These are phyloP conservation scores for Zygoascus biomembranicola DNA, from an alignment of 805 yeast species.

Conservation along the genomic window DNA sequence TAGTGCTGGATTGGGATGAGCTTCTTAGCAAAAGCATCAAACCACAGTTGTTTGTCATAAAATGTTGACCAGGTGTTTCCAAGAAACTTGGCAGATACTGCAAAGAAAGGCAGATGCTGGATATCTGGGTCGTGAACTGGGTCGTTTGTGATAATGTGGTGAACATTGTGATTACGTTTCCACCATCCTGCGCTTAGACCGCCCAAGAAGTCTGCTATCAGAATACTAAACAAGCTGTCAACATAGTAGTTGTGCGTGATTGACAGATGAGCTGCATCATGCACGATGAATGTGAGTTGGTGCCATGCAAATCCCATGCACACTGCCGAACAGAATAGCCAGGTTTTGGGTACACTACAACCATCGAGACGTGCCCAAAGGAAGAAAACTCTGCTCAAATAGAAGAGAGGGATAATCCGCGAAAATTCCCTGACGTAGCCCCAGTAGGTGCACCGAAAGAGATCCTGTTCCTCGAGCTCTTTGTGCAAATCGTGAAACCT, in stretches of 20 bases:
- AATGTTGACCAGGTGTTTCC: slow-evolving; percentile 70
- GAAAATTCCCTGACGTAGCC: slow-evolving; percentile 61
- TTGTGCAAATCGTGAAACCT: slow-evolving; percentile 58
- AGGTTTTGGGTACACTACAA: slow-evolving; percentile 8
- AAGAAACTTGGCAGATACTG: slow-evolving; percentile 66
- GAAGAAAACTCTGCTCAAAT: slow-evolving; percentile 43
- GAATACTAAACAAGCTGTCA: slow-evolving; percentile 67
- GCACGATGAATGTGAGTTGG: slow-evolving; percentile 79
- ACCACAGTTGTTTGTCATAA: slow-evolving; percentile 58
- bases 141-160: slow-evolving; percentile 83
- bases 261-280: slow-evolving; percentile 83
- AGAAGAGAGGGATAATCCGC: slow-evolving; percentile 49
- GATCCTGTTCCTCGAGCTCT: slow-evolving; percentile 45
- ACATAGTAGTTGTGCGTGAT: slow-evolving; percentile 72
- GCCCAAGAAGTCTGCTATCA: slow-evolving; percentile 73
- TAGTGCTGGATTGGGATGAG: slow-evolving; percentile 59
- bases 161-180: slow-evolving; percentile 92
- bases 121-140: slow-evolving; percentile 93
- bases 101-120: slow-evolving; percentile 87
- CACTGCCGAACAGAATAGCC: slow-evolving; percentile 50
- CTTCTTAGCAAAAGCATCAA: slow-evolving; percentile 54
- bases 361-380: slow-evolving; percentile 2
- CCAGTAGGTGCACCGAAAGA: slow-evolving; percentile 66
- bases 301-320: slow-evolving; percentile 78
- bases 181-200: slow-evolving; percentile 92